Base-by-base conservation (phyloP, 257 asterid species). In the Parsonsia alboflavescens region DNA sequence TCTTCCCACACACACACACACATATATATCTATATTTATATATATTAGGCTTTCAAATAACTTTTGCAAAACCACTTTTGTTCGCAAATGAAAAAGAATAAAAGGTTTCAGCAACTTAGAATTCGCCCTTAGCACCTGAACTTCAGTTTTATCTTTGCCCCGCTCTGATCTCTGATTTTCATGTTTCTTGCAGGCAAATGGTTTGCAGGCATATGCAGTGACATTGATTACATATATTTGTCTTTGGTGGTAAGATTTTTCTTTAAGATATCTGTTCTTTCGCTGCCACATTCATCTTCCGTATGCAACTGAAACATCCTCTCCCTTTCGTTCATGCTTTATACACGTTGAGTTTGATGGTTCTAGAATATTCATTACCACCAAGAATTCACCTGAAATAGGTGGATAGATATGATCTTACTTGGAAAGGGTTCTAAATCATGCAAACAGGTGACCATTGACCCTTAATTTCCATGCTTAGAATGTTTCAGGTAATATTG, bases 181-280 rank as follows among this genome's bases (percentile, higher is more conserved):
- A 77, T 76, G 21, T 75, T 77, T 76, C 19, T 77, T 81, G 84
- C 88, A 93, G 98, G 98, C 91, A 57, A 93, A 93, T 77, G 98
- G 98, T 41, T 79, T 93, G 85, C 84, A 86, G 77, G 96, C 98
- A 50, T 93, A 89, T 82, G 89, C 81, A 13, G 96, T 91, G 50
- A 93, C 96, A 9, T 72, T 93, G 84, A 73, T 86, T 49, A 83
- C 93, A 1, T 93, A 93, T 82, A 74, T 93, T 76, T 80, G 89
- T 76, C 93, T 93, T 77, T 93, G 98, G 98, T 88, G 98, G 98
- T 93, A 81, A 89, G 90, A 59, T 57, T 75, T 79, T 70, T 41
- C 73, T 65, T 42, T 22, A 0, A 63, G 22, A 63, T 63, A 13
- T 33, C 46, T 39, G 41, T 33, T 63, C 7, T 33, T 6, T 59